Evolutionary conservation across 257 asterid genomes (phyloP).

Genomic region (Solanum phureja): DNA sequence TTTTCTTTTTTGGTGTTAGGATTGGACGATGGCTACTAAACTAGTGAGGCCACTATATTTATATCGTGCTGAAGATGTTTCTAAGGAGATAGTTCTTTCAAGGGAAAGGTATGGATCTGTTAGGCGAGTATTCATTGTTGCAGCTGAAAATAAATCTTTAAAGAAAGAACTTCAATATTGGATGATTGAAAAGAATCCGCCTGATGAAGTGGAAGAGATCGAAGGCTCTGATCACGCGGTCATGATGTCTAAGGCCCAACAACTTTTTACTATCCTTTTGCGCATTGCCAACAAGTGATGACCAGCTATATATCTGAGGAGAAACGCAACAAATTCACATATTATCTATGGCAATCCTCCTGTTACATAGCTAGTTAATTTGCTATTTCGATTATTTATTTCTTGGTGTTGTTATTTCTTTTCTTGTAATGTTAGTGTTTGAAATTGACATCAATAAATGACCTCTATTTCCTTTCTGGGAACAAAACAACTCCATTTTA

Average conservation of each 20-base stretch:
- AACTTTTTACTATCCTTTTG: conserved; percentile 10
- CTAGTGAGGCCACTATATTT: conserved; percentile 6
- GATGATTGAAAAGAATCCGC: background rate
- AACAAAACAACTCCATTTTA: too few relatives aligned
- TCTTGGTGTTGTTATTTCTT: too few relatives aligned
- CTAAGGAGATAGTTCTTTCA: background rate
- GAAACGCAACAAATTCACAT: too few relatives aligned
- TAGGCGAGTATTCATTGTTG: conserved; percentile 11
- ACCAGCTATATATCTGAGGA: too few relatives aligned
- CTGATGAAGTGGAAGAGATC: conserved; percentile 18
- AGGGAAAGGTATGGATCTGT: background rate
- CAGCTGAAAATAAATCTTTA: conserved; percentile 7
- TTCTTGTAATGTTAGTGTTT: too few relatives aligned
- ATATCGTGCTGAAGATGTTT: conserved; percentile 1
- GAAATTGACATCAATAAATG: too few relatives aligned
- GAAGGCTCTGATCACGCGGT: conserved; percentile 30
- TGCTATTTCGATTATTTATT: too few relatives aligned
- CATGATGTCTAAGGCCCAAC: conserved; percentile 21
- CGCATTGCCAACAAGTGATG: background rate
- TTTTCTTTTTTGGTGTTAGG: background rate
- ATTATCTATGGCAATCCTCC: too few relatives aligned
- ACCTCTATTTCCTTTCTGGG: too few relatives aligned
- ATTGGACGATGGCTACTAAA: conserved; percentile 18
- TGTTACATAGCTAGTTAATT: too few relatives aligned
- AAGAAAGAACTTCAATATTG: conserved; percentile 2